Percentiles rank a stretch among this genome's conserved stretches.
phyloP scores from a whole-genome alignment of 2,329 filamentous ascomycete species.

The Metarhizium brunneum region DNA sequence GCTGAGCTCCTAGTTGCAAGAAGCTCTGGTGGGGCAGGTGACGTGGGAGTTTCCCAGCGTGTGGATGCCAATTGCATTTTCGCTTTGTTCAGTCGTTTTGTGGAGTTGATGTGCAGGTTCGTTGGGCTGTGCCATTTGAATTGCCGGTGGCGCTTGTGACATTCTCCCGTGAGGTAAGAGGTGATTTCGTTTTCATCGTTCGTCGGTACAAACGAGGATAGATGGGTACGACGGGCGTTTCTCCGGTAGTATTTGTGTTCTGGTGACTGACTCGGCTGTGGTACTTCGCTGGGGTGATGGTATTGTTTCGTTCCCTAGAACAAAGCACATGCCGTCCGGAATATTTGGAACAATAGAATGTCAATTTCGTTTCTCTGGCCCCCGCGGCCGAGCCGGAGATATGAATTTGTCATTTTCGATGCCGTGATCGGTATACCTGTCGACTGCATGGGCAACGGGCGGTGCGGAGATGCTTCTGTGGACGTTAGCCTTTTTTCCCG shows the following conservation, averaged over 20 bases:
- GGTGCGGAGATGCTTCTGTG: neutral
- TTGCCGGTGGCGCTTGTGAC: no score
- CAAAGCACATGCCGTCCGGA: neutral
- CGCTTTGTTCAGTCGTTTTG: neutral
- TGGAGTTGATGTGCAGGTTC: neutral
- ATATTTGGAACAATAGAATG: neutral
- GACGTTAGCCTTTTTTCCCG: neutral
- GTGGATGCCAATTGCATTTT: neutral
- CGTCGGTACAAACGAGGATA: neutral
- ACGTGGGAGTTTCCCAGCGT: conserved; percentile 10
- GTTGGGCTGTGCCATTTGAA: no score
- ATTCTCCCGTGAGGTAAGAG: neutral
- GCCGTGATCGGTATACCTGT: neutral
- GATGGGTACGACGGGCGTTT: no score
- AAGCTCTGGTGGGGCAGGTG: conserved; percentile 18
- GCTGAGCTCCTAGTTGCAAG: neutral
- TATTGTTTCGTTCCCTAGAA: neutral
- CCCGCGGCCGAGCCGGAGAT: neutral
- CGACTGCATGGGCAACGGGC: neutral
- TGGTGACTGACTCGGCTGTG: no score
- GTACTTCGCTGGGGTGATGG: no score
- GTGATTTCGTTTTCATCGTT: neutral
- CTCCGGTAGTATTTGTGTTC: no score
- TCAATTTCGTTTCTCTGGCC: neutral
- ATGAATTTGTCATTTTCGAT: neutral